phyloP scores from a whole-genome alignment of 306 rosid genomes.

The Carpinus fangiana region DNA sequence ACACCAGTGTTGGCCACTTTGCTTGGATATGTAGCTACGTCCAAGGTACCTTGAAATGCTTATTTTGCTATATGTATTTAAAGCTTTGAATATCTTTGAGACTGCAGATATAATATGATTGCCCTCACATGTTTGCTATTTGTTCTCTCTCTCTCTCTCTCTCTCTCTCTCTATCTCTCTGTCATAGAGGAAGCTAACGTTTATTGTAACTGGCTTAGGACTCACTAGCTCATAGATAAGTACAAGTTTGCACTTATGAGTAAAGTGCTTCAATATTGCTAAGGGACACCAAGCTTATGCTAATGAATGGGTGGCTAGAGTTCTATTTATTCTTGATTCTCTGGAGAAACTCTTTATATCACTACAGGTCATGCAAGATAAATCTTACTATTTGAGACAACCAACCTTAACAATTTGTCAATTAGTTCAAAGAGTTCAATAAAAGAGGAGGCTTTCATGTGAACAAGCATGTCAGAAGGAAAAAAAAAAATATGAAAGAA shows the following conservation, averaged over 20 bases:
- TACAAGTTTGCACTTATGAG: neutral
- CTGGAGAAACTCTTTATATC: neutral
- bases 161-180: neutral
- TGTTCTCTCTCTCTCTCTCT: neutral
- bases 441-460: neutral
- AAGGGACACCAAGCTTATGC: neutral
- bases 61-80: neutral
- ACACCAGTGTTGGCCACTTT: constrained; percentile 88
- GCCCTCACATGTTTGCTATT: neutral
- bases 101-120: neutral
- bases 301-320: neutral
- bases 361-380: neutral
- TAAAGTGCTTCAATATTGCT: neutral
- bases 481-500: neutral
- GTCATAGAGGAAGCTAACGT: too few relatives aligned
- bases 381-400: neutral
- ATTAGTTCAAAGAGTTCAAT: neutral
- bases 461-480: neutral
- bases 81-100: neutral
- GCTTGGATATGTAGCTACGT: constrained; percentile 88
- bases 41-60: constrained; percentile 64
- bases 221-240: neutral
- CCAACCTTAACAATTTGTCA: neutral
- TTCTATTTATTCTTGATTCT: neutral
- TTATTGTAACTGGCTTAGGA: neutral